Percentiles rank a stretch among this genome's conserved stretches.
phyloP scores from a whole-genome alignment of 1,284 basidiomycete genomes.

The Trichosporon sp. region DNA sequence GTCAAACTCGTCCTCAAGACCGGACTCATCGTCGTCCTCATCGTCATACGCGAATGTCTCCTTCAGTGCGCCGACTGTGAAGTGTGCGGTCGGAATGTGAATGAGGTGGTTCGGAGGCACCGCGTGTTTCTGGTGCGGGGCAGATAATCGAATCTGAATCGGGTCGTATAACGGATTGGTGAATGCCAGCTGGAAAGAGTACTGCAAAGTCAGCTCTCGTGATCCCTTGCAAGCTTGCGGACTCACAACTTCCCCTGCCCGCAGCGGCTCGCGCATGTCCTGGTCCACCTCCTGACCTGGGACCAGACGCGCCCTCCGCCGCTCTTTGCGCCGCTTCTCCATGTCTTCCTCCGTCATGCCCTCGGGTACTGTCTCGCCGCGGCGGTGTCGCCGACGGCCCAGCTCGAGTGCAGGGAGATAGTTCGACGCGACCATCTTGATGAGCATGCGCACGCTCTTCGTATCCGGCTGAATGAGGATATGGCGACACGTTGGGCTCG shows the following conservation, averaged over 20 bases:
- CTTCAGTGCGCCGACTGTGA: constrained; percentile 77
- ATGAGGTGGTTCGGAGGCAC: constrained; percentile 42
- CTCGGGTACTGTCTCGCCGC: constrained; percentile 10
- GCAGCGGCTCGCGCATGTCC: constrained; percentile 26
- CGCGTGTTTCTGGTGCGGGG: constrained; percentile 56
- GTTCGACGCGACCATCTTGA: constrained; percentile 89
- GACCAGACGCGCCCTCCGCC: constrained; percentile 11
- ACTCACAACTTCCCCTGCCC: constrained; percentile 33
- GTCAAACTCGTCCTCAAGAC: constrained; percentile 47
- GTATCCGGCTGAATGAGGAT: constrained; percentile 97
- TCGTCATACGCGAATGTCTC: constrained; percentile 92
- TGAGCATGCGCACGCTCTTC: constrained; percentile 91
- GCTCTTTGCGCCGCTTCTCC: constrained; percentile 7
- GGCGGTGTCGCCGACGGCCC: constrained; percentile 44
- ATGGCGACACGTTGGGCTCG: constrained; percentile 69
- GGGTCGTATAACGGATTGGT: constrained; percentile 92
- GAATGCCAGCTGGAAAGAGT: constrained; percentile 78
- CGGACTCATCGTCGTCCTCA: constrained; percentile 71
- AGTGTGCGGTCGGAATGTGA: constrained; percentile 65
- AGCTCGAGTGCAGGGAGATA: constrained; percentile 85
- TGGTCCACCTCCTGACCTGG: constrained; percentile 24
- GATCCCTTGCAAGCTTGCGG: neutral
- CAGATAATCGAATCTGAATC: constrained; percentile 70
- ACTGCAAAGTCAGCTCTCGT: constrained; percentile 43
- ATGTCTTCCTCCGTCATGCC: constrained; percentile 7